Percentiles rank a stretch among this genome's conserved stretches.
phyloP scores from a whole-genome alignment of 2,329 filamentous ascomycete genomes.

The Aspergillus quadricinctus region DNA sequence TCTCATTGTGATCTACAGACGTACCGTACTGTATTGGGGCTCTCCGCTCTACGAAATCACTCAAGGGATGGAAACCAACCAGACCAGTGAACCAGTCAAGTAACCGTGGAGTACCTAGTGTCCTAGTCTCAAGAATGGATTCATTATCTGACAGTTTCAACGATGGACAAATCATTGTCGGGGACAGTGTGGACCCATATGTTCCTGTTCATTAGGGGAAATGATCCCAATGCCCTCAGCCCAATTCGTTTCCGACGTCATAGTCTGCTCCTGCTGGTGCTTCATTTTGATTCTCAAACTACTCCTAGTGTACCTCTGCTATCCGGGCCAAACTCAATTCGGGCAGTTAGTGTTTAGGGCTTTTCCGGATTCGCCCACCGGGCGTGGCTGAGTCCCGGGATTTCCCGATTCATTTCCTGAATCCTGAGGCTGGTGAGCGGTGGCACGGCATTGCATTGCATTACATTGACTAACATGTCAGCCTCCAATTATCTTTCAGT shows the following conservation, averaged over 20 bases:
- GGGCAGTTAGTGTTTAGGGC: conserved; percentile 19
- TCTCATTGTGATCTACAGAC: no score
- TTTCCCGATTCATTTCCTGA: conserved; percentile 6
- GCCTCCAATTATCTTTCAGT: no score
- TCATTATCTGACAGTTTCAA: not conserved
- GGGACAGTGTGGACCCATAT: not conserved
- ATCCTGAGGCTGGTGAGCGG: not conserved
- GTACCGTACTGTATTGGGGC: no score
- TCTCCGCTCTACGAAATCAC: not conserved
- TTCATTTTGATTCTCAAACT: no score
- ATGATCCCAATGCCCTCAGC: not conserved
- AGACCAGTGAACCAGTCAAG: not conserved
- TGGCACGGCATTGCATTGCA: not conserved
- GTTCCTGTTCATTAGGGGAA: no score
- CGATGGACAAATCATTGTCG: not conserved
- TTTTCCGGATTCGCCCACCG: conserved; percentile 22
- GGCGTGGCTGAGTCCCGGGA: conserved; percentile 5
- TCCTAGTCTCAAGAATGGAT: no score
- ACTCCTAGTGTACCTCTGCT: no score
- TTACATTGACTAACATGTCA: no score
- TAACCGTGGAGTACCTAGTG: not conserved
- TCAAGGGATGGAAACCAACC: not conserved
- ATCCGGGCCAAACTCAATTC: no score
- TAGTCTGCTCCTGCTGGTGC: not conserved
- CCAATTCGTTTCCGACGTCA: not conserved